phyloP scores from a whole-genome alignment of 1,284 basidiomycete genomes.

The Inonotus obliquus region DNA sequence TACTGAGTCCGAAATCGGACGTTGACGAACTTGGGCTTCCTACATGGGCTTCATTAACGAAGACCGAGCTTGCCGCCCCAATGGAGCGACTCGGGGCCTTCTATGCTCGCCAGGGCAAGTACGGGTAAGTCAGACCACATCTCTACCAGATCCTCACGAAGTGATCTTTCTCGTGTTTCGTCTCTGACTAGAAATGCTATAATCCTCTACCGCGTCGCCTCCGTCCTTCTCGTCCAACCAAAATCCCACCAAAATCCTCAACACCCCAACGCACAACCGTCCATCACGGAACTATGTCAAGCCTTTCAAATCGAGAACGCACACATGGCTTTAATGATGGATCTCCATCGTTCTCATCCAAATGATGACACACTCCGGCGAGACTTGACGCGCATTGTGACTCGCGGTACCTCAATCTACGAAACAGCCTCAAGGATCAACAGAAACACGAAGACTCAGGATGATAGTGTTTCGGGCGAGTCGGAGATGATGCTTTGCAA shows the following conservation, averaged over 20 bases:
- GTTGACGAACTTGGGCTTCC: constrained; percentile 52
- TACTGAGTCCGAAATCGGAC: constrained; percentile 29
- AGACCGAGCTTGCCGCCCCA: constrained; percentile 62
- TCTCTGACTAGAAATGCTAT: constrained; percentile 31
- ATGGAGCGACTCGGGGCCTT: constrained; percentile 63
- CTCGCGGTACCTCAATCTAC: constrained; percentile 47
- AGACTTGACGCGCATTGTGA: constrained; percentile 34
- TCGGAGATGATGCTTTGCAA: constrained; percentile 42
- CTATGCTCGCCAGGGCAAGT: constrained; percentile 53
- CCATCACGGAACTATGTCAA: constrained; percentile 10
- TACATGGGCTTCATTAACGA: constrained; percentile 45
- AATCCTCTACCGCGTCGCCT: constrained; percentile 60
- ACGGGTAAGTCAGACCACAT: constrained; percentile 43
- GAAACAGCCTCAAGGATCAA: constrained; percentile 44
- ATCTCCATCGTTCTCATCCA: neutral
- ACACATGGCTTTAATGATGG: constrained; percentile 12
- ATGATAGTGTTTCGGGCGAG: constrained; percentile 23
- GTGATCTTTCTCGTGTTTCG: constrained; percentile 31
- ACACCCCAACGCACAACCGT: neutral
- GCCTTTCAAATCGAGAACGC: constrained; percentile 13
- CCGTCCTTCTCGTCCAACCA: constrained; percentile 5
- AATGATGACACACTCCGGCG: constrained; percentile 46
- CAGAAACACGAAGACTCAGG: constrained; percentile 16
- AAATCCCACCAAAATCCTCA: neutral
- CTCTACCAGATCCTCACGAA: neutral